Evolutionary conservation across 139 green algal species (phyloP), one percentile per base, ranked within the genome.

Genomic region (Raphidocelis subcapitata): DNA sequence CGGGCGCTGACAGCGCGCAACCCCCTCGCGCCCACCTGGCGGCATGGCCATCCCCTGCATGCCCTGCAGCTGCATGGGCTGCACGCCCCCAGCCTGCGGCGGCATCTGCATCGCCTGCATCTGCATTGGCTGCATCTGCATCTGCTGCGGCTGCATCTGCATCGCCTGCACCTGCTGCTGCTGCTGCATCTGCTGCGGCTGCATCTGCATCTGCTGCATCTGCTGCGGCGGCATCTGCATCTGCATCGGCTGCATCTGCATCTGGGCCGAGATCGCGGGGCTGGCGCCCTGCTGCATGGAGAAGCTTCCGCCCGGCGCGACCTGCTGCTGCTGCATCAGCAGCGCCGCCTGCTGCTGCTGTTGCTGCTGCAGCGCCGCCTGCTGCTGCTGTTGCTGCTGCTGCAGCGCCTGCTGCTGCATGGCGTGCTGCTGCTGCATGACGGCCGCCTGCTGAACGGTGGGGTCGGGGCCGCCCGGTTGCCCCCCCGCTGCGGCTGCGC

Each of bases 61-160:
- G n/a, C n/a, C n/a, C n/a, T n/a, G n/a, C n/a, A n/a, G 51, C 35
- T 4, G 26, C 21, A 12, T 5, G 0, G 5, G 20, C 59, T 46
- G 31, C 31, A 44, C 1, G 28, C 5, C 29, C 52, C 51, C 35
- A 5, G 36, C 29, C 52, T 64, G 5, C 14, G 36, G 60, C 60
- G 41, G 31, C 60, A 21, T 21, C 60, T 65, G 62, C 16, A n/a
- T 35, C 23, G 24, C 10, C 33, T 37, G 62, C 62, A 33, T 32
- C 31, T 64, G 66, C 24, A 60, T n/a, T 1, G 12, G 51, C 5
- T 29, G 15, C 31, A 60, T 26, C 51, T 23, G 31, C 66, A 36
- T 21, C 32, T 64, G 23, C n/a, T 55, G 23, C 23, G 62, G 66
- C 51, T 55, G 66, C 51, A 64, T 51, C 35, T 74, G 35, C 67